Conservation (phyloP, 352 stramenopile species). For the Phytophthora lateralis region DNA sequence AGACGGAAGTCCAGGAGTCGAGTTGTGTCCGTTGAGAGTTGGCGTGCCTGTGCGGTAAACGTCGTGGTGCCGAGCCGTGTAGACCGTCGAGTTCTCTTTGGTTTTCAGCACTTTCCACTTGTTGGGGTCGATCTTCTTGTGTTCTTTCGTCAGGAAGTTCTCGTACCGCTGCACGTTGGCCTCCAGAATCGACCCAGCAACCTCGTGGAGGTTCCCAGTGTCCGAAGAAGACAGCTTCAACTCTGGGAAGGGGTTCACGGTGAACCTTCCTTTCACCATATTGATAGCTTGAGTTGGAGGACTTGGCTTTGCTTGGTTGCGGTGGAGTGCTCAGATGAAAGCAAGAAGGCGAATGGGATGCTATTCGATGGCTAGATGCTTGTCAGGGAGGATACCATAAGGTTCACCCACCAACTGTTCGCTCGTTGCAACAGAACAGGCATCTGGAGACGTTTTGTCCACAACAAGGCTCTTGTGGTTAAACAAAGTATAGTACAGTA, state of each 20-base stretch:
- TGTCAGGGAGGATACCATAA: not conserved
- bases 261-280: conserved; percentile 40
- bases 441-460: too few relatives aligned
- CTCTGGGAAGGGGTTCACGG: conserved; percentile 38
- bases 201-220: conserved; percentile 29
- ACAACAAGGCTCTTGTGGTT: too few relatives aligned
- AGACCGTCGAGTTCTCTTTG: conserved; percentile 37
- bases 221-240: conserved; percentile 25
- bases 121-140: conserved; percentile 34
- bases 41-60: conserved; percentile 14
- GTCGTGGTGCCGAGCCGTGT: conserved; percentile 34
- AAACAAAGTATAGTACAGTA: too few relatives aligned
- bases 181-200: conserved; percentile 31
- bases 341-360: conserved; percentile 22
- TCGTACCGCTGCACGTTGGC: conserved; percentile 31
- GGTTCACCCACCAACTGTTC: too few relatives aligned
- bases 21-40: conserved; percentile 1
- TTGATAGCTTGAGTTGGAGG: not conserved
- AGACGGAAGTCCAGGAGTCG: conserved; percentile 19
- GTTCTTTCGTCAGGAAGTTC: conserved; percentile 37
- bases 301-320: not conserved
- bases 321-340: conserved; percentile 12
- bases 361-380: not conserved
- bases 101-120: conserved; percentile 43
- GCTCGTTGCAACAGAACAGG: too few relatives aligned